Percentiles rank a stretch among this genome's conserved stretches.
phyloP scores from a whole-genome alignment of 345 rosid species.

The Punica granatum region DNA sequence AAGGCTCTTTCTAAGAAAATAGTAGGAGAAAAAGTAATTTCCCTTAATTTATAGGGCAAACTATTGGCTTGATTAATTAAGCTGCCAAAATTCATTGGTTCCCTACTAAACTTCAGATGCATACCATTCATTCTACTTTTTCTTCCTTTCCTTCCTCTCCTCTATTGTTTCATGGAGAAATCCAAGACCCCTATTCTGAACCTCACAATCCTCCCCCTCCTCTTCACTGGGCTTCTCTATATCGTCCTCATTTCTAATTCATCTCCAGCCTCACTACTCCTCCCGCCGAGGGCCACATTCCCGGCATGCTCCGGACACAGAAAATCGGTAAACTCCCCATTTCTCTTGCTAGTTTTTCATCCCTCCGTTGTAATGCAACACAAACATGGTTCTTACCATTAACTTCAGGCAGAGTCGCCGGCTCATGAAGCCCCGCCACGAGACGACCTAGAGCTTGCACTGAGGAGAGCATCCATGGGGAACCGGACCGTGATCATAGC shows the following conservation, averaged over 20 bases:
- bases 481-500: conserved; percentile 60
- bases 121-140: too few relatives aligned
- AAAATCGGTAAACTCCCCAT: background rate
- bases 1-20: too few relatives aligned
- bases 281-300: background rate
- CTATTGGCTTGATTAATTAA: too few relatives aligned
- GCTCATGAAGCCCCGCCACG: conserved; percentile 5
- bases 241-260: conserved; percentile 11
- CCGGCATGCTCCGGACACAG: background rate
- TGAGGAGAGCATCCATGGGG: conserved; percentile 40
- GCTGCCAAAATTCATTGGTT: too few relatives aligned
- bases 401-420: too few relatives aligned
- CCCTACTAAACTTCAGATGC: too few relatives aligned
- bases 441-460: conserved; percentile 42
- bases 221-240: conserved; percentile 30
- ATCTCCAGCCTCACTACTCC: background rate
- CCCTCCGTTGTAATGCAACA: too few relatives aligned
- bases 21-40: too few relatives aligned
- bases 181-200: conserved; percentile 12
- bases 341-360: background rate
- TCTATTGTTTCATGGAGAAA: conserved; percentile 25
- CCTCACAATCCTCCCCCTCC: conserved; percentile 16
- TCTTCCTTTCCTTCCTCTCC: too few relatives aligned
- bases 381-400: too few relatives aligned
- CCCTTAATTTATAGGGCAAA: too few relatives aligned